These are phyloP conservation scores for Penicillium hordei DNA, from an alignment of 2,329 filamentous ascomycete genomes.

Conservation along the genomic window DNA sequence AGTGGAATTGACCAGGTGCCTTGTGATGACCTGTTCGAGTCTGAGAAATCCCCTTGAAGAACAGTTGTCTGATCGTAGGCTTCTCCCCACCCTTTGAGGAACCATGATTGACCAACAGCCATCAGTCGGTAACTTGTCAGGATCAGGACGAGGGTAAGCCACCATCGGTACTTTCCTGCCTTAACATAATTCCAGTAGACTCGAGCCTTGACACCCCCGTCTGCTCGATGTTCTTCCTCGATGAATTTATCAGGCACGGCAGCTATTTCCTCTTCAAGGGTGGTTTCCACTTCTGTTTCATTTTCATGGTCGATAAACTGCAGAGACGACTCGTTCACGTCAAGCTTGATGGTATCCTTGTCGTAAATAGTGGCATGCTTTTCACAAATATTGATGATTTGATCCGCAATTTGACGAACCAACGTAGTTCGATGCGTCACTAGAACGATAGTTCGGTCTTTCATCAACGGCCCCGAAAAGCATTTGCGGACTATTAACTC, in stretches of 20 bases:
- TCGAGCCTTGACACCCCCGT: slow-evolving; percentile 70
- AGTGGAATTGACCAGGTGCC: slow-evolving; percentile 9
- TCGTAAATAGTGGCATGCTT: slow-evolving; percentile 57
- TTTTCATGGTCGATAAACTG: slow-evolving; percentile 13
- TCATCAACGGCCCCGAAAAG: slow-evolving; percentile 55
- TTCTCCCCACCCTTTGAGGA: slow-evolving; percentile 85
- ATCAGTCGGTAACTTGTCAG: slow-evolving; percentile 64
- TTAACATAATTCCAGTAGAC: slow-evolving; percentile 86
- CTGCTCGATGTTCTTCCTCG: slow-evolving; percentile 71
- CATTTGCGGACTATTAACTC: slow-evolving; percentile 60
- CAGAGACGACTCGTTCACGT: slow-evolving; percentile 31
- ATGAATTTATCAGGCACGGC: slow-evolving; percentile 72
- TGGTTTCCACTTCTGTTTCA: slow-evolving; percentile 28
- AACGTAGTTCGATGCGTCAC: slow-evolving; percentile 69
- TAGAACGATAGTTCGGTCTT: slow-evolving; percentile 56
- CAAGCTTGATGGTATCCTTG: slow-evolving; percentile 49
- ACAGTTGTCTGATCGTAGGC: slow-evolving; percentile 54
- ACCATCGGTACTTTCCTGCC: slow-evolving; percentile 73
- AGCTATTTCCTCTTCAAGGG: slow-evolving; percentile 47
- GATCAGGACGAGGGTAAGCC: slow-evolving; percentile 63
- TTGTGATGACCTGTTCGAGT: slow-evolving; percentile 9
- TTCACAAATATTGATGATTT: slow-evolving; percentile 68
- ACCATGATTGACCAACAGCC: slow-evolving; percentile 70
- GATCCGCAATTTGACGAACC: slow-evolving; percentile 68
- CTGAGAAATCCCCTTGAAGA: slow-evolving; percentile 17